Conservation (phyloP, 495 filamentous ascomycete species). For the Collariella sp. region DNA sequence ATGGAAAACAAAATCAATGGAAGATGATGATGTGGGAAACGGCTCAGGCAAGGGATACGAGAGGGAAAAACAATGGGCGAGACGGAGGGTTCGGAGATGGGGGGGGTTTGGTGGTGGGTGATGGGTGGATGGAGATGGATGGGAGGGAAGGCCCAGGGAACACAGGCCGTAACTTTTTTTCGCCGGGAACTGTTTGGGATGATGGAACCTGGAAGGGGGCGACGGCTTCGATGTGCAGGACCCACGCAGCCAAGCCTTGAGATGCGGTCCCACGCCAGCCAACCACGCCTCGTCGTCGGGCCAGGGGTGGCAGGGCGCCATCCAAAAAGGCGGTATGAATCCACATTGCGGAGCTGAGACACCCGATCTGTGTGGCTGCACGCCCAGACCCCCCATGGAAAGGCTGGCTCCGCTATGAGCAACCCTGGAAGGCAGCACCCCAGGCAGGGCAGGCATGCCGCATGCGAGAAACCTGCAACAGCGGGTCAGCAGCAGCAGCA, state of each 20-base stretch:
- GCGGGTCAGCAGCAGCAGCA: too few species aligned
- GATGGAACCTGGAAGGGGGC: constrained; percentile 26
- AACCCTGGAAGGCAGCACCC: constrained; percentile 7
- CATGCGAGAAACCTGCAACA: constrained; percentile 4
- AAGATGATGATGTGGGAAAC: background rate
- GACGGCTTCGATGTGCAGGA: constrained; percentile 19
- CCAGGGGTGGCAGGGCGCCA: constrained; percentile 9
- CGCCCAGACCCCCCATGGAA: constrained; percentile 9
- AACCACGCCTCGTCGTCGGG: background rate
- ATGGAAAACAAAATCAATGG: background rate
- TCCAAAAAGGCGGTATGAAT: constrained; percentile 27
- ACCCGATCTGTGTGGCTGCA: constrained; percentile 11
- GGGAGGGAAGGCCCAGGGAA: constrained; percentile 1
- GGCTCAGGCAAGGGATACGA: background rate
- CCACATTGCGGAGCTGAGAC: constrained; percentile 4
- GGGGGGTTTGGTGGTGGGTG: too few species aligned
- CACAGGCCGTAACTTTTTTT: constrained; percentile 26
- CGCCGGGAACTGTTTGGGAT: constrained; percentile 18
- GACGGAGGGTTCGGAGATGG: constrained; percentile 21
- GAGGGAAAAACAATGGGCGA: constrained; percentile 7
- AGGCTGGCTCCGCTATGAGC: background rate
- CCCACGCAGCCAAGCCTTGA: constrained; percentile 15
- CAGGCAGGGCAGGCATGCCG: background rate
- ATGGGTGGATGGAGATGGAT: constrained; percentile 14
- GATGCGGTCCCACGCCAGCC: constrained; percentile 9